Evolutionary conservation across 2,329 filamentous ascomycete species (phyloP), one percentile per base, ranked within the genome.

Genomic region (Penicillium brasilianum): DNA sequence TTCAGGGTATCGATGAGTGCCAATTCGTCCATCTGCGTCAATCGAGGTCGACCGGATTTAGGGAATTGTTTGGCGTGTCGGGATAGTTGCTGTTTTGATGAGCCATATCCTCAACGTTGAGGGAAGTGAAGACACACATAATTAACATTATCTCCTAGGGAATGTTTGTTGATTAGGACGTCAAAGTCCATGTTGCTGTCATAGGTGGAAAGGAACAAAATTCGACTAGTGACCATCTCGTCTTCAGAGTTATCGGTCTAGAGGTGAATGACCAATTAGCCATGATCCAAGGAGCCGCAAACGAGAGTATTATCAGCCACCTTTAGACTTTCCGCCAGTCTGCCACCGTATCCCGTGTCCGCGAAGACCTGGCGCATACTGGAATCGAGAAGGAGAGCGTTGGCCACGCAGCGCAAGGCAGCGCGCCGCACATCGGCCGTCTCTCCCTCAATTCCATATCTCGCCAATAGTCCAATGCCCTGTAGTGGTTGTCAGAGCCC

Each of bases 1-100:
- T 96, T 97, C 53, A 95, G 80, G 0, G 90, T 94, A 76, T 98
- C 94, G 9, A 83, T 84, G 39, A 98, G 82, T 0, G 93, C 92
- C 86, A 94, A 87, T 60, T 90, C 87, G 65, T 90, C 87, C 84
- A 93, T 74, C 58, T 74, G 71, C 3, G 74, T 67, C 36, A 76
- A 67, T 22, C 75, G 69, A 53, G 67, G 76, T 62, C 70, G 70
- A 51, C 72, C 72, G 6, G 67, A 73, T 56, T 79, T 79, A 4
- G 80, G 80, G 64, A 84, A 86, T 68, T 80, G 77, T 63, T 83
- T 85, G 6, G 86, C 86, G 77, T 97, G 93, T 4, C 88, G 87
- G 43, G 81, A 77, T 37, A 97, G 81, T 71, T 92, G 91, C 71
- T 83, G 66, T 30, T 48, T 14, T 14, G 0, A 66, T 74, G 56